Base-by-base conservation (phyloP, 2,329 filamentous ascomycete genomes). In the Fusarium neocosmosporiellum region DNA sequence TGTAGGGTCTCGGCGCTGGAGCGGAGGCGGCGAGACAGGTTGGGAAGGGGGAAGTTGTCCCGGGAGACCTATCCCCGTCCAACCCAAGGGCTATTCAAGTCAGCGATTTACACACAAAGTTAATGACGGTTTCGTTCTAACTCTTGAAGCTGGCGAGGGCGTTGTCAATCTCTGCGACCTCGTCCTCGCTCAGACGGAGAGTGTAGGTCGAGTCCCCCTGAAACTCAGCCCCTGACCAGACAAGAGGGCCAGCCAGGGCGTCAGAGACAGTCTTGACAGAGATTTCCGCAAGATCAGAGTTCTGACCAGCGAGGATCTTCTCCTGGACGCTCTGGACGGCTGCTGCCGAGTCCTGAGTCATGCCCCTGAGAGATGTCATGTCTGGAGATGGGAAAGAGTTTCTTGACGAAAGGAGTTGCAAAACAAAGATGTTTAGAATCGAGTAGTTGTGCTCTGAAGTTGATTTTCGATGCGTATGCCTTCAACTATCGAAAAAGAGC, bases 31-130 rank as follows among this genome's bases (percentile, higher is more conserved):
- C 73, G 46, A 10, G 73, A 75, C 16, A 88, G 72, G 2, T 53
- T 75, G 0, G 84, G 83, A 3, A 88, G 80, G 1, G 80, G 80
- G 63, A 88, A 88, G 64, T 77, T 84, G 18, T 80, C 75, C 3
- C 63, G 69, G 18, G 70, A 72, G 48, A 75, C 66, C 33, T 75
- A 36, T 72, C 71, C 20, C 67, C 67, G 27, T 75, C 67, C 16
- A 77, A 65, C 11, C 69, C 72, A 37, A 68, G 72, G 31, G 34
- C 75, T 77, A 37, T 27, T 10, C 22, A 29, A 33, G 64, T 77
- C 63, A 77, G 69, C 64, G 39, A 59, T 33, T 58, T n/a, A 39
- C 9, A 29, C 37, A 65, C 65, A 41, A 31, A 8, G 20, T 13
- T 0, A 37, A 5, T 13, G 41, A 7, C 9, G 36, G 13, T 34